Base-by-base conservation (phyloP, 768 basidiomycete genomes). In the Lactarius sanguifluus region DNA sequence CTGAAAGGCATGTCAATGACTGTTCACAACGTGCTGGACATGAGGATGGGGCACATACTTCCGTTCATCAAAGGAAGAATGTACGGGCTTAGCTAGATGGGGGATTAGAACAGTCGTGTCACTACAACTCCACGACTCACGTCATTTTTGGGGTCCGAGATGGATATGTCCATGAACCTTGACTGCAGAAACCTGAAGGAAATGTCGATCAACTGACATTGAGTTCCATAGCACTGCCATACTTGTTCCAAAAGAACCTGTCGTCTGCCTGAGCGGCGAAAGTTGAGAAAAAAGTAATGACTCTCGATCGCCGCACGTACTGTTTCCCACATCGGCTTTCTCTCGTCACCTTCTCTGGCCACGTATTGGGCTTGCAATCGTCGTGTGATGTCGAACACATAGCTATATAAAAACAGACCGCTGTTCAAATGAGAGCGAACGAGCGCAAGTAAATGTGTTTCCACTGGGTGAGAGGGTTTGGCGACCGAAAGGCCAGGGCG, bases 191-290 rank as follows among this genome's bases (percentile, higher is more conserved):
- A 83, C 73, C 81, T 82, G 70, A 15, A 28, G 43, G 61, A 38
- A 34, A 52, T 57, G 5, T 13, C 62, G 67, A 59, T 69, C 70
- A 60, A 36, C 32, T 30, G 34, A 50, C 38, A 59, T 58, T 58
- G 23, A 67, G 18, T 28, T 20, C 64, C 18, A 16, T 30, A 30
- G 58, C 5, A 30, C 59, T 20, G 15, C 74, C 77, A 57, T 65
- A 91, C 85, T 86, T 91, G 77, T 99, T 99, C 96, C 96, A 99
- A 78, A 98, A 98, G 79, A 99, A 99, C 69, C 96, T 84, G 73
- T 97, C 94, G 70, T 99, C 97, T 45, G 89, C 90, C 89, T 96
- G 72, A 28, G 16, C n/a, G 23, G 28, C 40, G 7, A 15, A 59
- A 23, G 41, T 13, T 67, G 18, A 67, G 65, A 32, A 57, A 40